Evolutionary conservation across 2,329 filamentous ascomycete species (phyloP).

Genomic region (Xylariomycetidae sp.): DNA sequence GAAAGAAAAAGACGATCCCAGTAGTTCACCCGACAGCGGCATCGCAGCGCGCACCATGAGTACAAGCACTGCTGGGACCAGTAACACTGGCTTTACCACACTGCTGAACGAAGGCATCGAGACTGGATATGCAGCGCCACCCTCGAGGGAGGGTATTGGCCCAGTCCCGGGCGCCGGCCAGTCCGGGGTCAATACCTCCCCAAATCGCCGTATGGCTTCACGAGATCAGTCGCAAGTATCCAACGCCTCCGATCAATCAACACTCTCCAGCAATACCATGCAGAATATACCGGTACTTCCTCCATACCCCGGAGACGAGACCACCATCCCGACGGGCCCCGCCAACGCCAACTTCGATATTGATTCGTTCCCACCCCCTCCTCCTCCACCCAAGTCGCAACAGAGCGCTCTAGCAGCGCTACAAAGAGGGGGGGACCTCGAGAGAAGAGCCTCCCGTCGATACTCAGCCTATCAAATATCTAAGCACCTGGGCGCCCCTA

Average conservation of each 20-base stretch:
- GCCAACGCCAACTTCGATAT: slow-evolving; percentile 48
- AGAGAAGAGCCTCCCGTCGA: slow-evolving; percentile 83
- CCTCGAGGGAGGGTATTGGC: slow-evolving; percentile 28
- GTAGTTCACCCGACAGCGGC: slow-evolving; percentile 26
- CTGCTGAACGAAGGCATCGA: slow-evolving; percentile 58
- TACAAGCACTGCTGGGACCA: slow-evolving; percentile 54
- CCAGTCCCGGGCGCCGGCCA: slow-evolving; percentile 15
- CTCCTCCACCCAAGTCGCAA: slow-evolving; percentile 74
- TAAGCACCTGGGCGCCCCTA: slow-evolving; percentile 79
- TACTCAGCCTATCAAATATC: slow-evolving; percentile 97
- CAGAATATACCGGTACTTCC: slow-evolving; percentile 72
- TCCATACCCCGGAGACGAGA: slow-evolving; percentile 63
- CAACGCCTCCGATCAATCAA: slow-evolving; percentile 56
- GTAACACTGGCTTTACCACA: slow-evolving; percentile 52
- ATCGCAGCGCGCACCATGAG: slow-evolving; percentile 51
- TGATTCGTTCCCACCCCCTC: slow-evolving; percentile 67
- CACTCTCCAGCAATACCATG: slow-evolving; percentile 68
- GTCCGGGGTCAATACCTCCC: slow-evolving; percentile 34
- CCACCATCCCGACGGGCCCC: slow-evolving; percentile 40
- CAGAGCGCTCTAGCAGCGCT: slow-evolving; percentile 87
- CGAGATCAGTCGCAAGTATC: slow-evolving; percentile 51
- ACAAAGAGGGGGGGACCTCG: slow-evolving; percentile 86
- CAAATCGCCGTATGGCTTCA: slow-evolving; percentile 43
- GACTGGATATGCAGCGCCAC: slow-evolving; percentile 42
- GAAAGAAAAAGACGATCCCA: slow-evolving; percentile 51